Evolutionary conservation across 768 basidiomycete genomes (phyloP).

Genomic region (Coprinopsis marcescibilis): DNA sequence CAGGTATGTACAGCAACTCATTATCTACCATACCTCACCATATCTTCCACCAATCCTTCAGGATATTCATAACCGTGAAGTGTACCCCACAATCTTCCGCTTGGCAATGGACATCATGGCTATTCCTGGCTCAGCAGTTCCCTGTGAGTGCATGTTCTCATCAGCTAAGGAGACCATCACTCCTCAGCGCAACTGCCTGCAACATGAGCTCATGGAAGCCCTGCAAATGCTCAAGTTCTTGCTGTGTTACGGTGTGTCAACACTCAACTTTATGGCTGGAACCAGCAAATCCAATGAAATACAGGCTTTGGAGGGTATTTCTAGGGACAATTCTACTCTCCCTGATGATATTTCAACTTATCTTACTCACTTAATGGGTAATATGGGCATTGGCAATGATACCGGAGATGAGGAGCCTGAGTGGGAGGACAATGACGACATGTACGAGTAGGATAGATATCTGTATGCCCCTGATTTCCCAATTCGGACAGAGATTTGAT

Average conservation of each 20-base stretch:
- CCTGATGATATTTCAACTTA: neutral
- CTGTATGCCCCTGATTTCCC: no score
- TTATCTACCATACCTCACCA: no score
- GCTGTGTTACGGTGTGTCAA: neutral
- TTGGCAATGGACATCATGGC: slow-evolving; percentile 9
- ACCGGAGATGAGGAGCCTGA: neutral
- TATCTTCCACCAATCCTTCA: neutral
- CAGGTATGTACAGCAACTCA: neutral
- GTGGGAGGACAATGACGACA: neutral
- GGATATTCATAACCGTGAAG: neutral
- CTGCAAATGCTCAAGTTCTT: slow-evolving; percentile 10
- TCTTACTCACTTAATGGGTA: neutral
- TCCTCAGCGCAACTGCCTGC: neutral
- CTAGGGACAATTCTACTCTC: neutral
- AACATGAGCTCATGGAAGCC: slow-evolving; percentile 5
- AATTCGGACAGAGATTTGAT: neutral
- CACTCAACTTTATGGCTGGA: slow-evolving; percentile 1
- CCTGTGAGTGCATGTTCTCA: slow-evolving; percentile 9
- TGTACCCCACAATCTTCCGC: neutral
- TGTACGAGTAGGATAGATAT: neutral
- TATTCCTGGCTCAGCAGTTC: slow-evolving; percentile 7
- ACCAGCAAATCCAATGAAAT: neutral
- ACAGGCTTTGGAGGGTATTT: neutral
- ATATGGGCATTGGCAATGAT: neutral
- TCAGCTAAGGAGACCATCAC: slow-evolving; percentile 7